These are phyloP conservation scores for Botrytis aclada DNA, from an alignment of 2,329 filamentous ascomycete species.

Conservation along the genomic window DNA sequence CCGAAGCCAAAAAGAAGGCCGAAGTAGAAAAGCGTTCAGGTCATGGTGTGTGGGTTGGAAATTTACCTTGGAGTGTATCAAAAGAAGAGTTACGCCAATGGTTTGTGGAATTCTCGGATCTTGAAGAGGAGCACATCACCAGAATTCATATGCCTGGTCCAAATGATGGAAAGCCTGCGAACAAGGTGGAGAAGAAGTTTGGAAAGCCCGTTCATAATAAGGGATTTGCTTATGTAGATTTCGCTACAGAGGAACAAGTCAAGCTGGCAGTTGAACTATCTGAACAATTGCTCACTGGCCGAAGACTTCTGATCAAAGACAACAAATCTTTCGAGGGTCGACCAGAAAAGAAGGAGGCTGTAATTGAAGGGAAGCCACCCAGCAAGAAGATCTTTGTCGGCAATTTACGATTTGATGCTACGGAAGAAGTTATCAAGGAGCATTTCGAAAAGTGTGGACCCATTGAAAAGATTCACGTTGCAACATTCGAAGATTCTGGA, in stretches of 20 bases:
- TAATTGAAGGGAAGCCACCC: slow-evolving; percentile 56
- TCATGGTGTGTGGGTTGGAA: slow-evolving; percentile 93
- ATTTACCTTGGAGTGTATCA: slow-evolving; percentile 80
- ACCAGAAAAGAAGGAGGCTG: slow-evolving; percentile 57
- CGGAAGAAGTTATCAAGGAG: slow-evolving; percentile 72
- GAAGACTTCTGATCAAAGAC: slow-evolving; percentile 90
- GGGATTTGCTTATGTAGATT: slow-evolving; percentile 96
- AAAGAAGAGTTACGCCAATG: slow-evolving; percentile 73
- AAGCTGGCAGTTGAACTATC: slow-evolving; percentile 78
- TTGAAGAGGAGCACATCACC: slow-evolving; percentile 71
- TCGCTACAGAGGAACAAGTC: slow-evolving; percentile 62
- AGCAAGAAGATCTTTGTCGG: slow-evolving; percentile 85
- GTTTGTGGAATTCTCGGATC: slow-evolving; percentile 68
- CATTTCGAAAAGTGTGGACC: slow-evolving; percentile 85
- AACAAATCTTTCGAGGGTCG: slow-evolving; percentile 87
- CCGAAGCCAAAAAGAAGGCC: slow-evolving; percentile 41
- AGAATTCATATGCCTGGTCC: slow-evolving; percentile 59
- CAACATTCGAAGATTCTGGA: slow-evolving; percentile 92
- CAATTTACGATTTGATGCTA: slow-evolving; percentile 79
- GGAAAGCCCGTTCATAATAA: slow-evolving; percentile 57
- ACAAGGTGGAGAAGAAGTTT: slow-evolving; percentile 35
- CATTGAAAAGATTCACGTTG: slow-evolving; percentile 79
- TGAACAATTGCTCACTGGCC: slow-evolving; percentile 74
- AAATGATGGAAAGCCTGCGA: slow-evolving; percentile 42
- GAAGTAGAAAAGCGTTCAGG: slow-evolving; percentile 63